Base-by-base conservation (phyloP, 2,329 filamentous ascomycete species). In the Emmonsiellopsis sp. region DNA sequence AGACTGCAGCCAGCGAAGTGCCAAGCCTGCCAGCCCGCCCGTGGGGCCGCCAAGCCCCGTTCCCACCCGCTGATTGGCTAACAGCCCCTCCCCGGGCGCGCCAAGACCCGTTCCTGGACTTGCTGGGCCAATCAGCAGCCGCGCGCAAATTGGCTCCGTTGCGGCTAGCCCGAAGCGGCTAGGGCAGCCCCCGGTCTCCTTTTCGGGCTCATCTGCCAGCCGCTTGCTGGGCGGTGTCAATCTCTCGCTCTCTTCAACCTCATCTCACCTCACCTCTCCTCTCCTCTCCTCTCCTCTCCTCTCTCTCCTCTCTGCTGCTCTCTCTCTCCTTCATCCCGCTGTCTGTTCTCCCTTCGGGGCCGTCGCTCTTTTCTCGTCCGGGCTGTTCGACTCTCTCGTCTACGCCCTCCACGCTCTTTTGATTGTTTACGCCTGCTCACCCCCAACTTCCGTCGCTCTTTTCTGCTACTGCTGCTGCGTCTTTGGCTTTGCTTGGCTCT, bases 301-400 rank as follows among this genome's bases (percentile, higher is more conserved):
- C 48, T 49, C 51, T 47, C 30, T 47, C 26, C 42, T 42, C 51
- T 40, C n/a, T n/a, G n/a, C n/a, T n/a, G n/a, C n/a, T n/a, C n/a
- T n/a, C 52, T 51, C 51, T 61, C 57, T 60, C 59, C 58, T 57
- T 61, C 58, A 59, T 62, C 59, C 57, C 59, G n/a, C n/a, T n/a
- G 9, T 46, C 31, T 64, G 55, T 57, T 67, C 61, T 53, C 63
- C 63, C 60, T 46, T 49, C 53, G 55, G 59, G 58, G 55, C 58
- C 37, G 48, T 61, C 65, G 62, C 58, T 67, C 64, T 52, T 66
- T 66, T 40, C 7, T 10, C 30, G 16, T n/a, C 32, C 3, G 10
- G n/a, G 37, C 35, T 30, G 10, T 41, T 41, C 30, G 10, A 11
- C 11, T n/a, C 32, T 10, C 32, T 49, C 2, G n/a, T 35, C 40